Evolutionary conservation across 306 rosid genomes (phyloP).

Genomic region (Geum urbanum): DNA sequence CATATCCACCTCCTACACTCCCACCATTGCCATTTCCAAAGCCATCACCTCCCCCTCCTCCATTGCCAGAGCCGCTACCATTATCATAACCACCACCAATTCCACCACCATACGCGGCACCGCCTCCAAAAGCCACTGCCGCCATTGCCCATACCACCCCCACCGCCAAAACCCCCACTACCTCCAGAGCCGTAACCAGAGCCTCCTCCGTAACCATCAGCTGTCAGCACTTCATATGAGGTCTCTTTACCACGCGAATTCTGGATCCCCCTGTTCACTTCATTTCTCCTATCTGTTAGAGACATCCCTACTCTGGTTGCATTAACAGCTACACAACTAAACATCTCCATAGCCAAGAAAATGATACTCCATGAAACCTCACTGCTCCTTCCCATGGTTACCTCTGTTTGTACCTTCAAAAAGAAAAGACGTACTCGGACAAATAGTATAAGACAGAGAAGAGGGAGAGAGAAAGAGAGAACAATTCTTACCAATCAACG

Average conservation of each 20-base stretch:
- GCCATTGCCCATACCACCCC: constrained; percentile 22
- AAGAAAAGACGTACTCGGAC: background rate
- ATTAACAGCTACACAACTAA: constrained; percentile 11
- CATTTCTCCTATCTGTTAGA: constrained; percentile 11
- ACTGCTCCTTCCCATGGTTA: constrained; percentile 31
- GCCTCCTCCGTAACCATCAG: constrained; percentile 35
- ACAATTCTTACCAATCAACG: background rate
- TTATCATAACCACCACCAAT: constrained; percentile 12
- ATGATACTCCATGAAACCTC: constrained; percentile 19
- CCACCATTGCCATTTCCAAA: background rate
- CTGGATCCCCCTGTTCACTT: background rate
- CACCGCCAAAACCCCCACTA: constrained; percentile 28
- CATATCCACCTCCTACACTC: constrained; percentile 20
- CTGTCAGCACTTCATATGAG: constrained; percentile 7
- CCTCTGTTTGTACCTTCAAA: background rate
- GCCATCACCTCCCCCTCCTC: background rate
- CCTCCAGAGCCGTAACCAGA: constrained; percentile 33
- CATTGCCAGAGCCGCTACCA: constrained; percentile 22
- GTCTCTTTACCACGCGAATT: constrained; percentile 2
- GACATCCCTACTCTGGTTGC: constrained; percentile 26
- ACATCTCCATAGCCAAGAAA: constrained; percentile 23
- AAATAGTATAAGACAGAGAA: background rate
- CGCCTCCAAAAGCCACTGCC: constrained; percentile 17
- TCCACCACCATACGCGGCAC: constrained; percentile 13
- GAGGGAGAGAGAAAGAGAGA: background rate